These are phyloP conservation scores for Coemansia sp. DNA, from an alignment of 192 early-diverging fungal species.

Conservation along the genomic window DNA sequence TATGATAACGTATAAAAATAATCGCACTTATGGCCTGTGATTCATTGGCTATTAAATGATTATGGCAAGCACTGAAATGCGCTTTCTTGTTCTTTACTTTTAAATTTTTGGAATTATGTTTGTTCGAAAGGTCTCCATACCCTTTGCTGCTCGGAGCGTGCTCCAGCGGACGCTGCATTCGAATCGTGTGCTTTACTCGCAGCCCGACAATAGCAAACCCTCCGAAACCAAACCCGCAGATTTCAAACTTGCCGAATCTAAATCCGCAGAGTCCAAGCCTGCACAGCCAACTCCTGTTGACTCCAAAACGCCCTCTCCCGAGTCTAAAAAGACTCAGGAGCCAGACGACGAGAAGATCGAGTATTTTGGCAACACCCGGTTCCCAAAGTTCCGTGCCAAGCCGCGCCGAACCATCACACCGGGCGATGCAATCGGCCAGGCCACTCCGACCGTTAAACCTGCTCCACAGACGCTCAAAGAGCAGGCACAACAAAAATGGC, in stretches of 20 bases:
- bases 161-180: not conserved
- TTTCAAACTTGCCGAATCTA: not conserved
- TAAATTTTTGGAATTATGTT: not conserved
- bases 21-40: conserved; percentile 6
- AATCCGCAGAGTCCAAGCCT: not conserved
- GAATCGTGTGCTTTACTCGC: conserved; percentile 8
- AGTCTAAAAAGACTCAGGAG: not conserved
- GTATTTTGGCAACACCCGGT: conserved; percentile 53
- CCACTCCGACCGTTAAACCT: conserved; percentile 24
- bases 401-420: conserved; percentile 49
- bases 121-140: not conserved
- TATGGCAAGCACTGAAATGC: not conserved
- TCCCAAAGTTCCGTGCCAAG: conserved; percentile 46
- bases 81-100: not conserved
- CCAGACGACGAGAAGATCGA: conserved; percentile 36
- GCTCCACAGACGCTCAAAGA: conserved; percentile 19
- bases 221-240: conserved; percentile 2
- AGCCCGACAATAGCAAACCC: not conserved
- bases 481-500: conserved; percentile 32
- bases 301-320: not conserved
- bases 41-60: not conserved
- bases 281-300: not conserved
- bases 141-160: not conserved
- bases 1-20: conserved; percentile 1
- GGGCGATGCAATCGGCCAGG: conserved; percentile 50